Evolutionary conservation across 176 grass and related monocot genomes (phyloP).

Genomic region (Aegilops longissima): DNA sequence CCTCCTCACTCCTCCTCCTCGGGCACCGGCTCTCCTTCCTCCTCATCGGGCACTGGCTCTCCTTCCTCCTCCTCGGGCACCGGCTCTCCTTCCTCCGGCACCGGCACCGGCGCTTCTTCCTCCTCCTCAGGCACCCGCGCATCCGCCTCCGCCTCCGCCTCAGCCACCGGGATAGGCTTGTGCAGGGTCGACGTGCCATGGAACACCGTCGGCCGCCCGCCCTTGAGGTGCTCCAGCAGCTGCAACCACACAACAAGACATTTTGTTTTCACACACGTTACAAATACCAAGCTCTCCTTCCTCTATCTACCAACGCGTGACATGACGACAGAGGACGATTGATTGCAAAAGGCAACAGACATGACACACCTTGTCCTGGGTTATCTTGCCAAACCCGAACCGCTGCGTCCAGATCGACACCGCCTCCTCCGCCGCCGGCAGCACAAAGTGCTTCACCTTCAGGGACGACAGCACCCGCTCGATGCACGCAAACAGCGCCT

Average conservation of each 20-base stretch:
- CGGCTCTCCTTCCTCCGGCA: too few relatives aligned
- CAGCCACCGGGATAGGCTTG: slow-evolving; percentile 44
- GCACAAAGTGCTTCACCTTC: slow-evolving; percentile 82
- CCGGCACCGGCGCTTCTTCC: too few relatives aligned
- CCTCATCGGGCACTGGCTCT: too few relatives aligned
- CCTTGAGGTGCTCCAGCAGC: slow-evolving; percentile 70
- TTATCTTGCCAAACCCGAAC: slow-evolving; percentile 82
- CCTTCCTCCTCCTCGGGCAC: too few relatives aligned
- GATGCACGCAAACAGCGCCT: slow-evolving; percentile 67
- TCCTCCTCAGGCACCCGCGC: too few relatives aligned
- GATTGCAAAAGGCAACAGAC: background rate
- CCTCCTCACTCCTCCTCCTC: background rate
- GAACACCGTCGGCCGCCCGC: slow-evolving; percentile 71
- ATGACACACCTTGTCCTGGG: slow-evolving; percentile 62
- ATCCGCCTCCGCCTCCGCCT: too few relatives aligned
- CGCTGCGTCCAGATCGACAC: slow-evolving; percentile 82
- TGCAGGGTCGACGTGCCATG: slow-evolving; percentile 79
- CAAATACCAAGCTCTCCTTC: background rate
- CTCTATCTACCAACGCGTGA: background rate
- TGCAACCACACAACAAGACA: slow-evolving; percentile 24
- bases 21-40: too few relatives aligned
- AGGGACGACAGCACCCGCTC: slow-evolving; percentile 60
- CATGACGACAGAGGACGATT: background rate
- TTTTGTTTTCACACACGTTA: background rate
- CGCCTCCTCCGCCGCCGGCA: slow-evolving; percentile 84